A percentile compares a stretch with the other conserved stretches of the same genome.
These are phyloP conservation scores for Sclerotinia spermophila DNA, from an alignment of 2,329 filamentous ascomycete genomes.

Conservation along the genomic window DNA sequence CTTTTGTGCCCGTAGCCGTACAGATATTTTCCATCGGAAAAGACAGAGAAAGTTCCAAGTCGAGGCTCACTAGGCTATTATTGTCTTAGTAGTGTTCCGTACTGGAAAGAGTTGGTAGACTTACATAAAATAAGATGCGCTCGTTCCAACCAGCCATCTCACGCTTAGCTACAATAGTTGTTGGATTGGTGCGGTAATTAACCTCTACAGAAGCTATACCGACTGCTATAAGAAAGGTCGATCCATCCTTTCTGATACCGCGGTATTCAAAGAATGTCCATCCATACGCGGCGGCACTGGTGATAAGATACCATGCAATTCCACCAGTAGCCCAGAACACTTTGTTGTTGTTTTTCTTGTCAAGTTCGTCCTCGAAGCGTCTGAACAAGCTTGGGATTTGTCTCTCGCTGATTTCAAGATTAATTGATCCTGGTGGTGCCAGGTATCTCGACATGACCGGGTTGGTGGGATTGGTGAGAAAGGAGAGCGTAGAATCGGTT, in stretches of 20 bases:
- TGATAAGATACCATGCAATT: conserved; percentile 11
- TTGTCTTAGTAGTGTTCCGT: background rate
- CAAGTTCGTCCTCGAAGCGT: conserved; percentile 13
- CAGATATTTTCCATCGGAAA: conserved; percentile 17
- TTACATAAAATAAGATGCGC: conserved; percentile 11
- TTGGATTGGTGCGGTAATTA: conserved; percentile 7
- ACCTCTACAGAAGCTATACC: conserved; percentile 15
- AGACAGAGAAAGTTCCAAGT: conserved; percentile 23
- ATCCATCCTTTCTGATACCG: conserved; percentile 7
- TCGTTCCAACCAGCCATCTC: conserved; percentile 2
- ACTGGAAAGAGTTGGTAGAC: background rate
- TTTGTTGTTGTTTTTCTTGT: conserved; percentile 6
- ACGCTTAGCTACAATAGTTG: conserved; percentile 11
- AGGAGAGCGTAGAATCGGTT: conserved; percentile 19
- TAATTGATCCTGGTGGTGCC: conserved; percentile 1
- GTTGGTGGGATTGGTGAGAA: conserved; percentile 1
- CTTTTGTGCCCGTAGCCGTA: conserved; percentile 26
- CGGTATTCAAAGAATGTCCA: conserved; percentile 15
- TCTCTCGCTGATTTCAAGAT: conserved; percentile 16
- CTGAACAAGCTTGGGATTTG: conserved; percentile 12
- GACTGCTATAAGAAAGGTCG: conserved; percentile 10
- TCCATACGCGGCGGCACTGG: conserved; percentile 12
- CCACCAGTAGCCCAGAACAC: conserved; percentile 16
- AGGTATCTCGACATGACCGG: conserved; percentile 22
- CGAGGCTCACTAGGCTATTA: conserved; percentile 20